Evolutionary conservation across 148 eudicot species (phyloP).

Genomic region (Persicaria maculosa): DNA sequence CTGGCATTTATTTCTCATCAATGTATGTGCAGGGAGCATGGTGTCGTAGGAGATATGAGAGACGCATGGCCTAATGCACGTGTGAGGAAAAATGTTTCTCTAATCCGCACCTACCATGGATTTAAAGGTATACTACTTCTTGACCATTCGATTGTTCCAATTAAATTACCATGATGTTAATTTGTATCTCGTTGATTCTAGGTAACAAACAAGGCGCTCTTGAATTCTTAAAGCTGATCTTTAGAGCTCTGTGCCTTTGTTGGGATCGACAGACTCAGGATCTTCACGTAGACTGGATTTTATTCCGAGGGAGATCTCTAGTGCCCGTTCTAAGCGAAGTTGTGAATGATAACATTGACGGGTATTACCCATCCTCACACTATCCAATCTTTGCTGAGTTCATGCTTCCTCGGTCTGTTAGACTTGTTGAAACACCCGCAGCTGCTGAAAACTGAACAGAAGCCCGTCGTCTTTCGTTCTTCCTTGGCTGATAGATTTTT

Average conservation of each 20-base stretch:
- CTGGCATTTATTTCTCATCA: neutral
- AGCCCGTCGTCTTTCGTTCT: neutral
- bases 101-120: constrained; percentile 93
- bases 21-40: constrained; percentile 65
- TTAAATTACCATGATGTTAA: neutral
- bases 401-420: constrained; percentile 87
- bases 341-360: constrained; percentile 79
- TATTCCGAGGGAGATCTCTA: constrained; percentile 80
- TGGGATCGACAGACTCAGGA: constrained; percentile 99
- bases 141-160: constrained; percentile 4
- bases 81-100: constrained; percentile 70
- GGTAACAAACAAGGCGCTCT: constrained; percentile 88
- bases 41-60: constrained; percentile 92
- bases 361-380: constrained; percentile 85
- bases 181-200: constrained; percentile 18
- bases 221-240: constrained; percentile 81
- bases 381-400: constrained; percentile 89
- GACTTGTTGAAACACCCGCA: constrained; percentile 53
- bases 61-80: constrained; percentile 97
- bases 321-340: constrained; percentile 83
- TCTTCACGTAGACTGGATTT: constrained; percentile 89
- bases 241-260: constrained; percentile 95
- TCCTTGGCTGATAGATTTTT: neutral
- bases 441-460: constrained; percentile 25
- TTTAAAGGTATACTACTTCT: constrained; percentile 62